Evolutionary conservation across 352 stramenopile species (phyloP), one percentile per base, ranked within the genome.

Genomic region (Globisporangium barbulae): DNA sequence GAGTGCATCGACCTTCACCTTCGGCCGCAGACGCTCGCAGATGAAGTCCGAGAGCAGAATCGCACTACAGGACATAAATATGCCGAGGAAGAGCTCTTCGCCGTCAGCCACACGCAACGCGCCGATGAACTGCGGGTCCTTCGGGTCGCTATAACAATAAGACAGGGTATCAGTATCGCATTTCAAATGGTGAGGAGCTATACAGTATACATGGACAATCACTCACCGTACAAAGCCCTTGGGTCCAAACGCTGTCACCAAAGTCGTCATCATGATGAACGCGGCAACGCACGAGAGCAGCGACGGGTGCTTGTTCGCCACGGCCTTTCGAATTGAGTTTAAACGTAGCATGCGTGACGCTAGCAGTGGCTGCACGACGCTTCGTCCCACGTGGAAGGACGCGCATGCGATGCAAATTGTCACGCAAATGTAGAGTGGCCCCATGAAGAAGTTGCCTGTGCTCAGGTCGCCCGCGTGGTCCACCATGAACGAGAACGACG

Each of bases 401-500:
- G 68, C 44, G 33, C 82, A 95, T 0, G 76, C 83, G 33, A 67
- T 71, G 2, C 79, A 4, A 49, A 91, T 72, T 5, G 85, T 85
- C 6, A 19, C 62, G 35, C 71, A 75, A 8, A 95, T 80, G 68
- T 95, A 95, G 2, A 91, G 37, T 13, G 76, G 75, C 1, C 85
- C 87, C 0, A 67, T 61, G 8, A 76, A 45, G 25, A 81, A 55
- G 47, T 61, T 81, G 6, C 48, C 35, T 1, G 64, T 61, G 53
- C 81, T 90, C 9, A 95, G 74, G 49, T 93, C 87, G 2, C 87
- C 83, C 1, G 87, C 87, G 55, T 95, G 87, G 64, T 95, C 87
- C 5, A 78, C 81, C 87, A 95, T 95, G 73, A 91, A 95, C 59
- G 85, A 87, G 58, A 89, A 95, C n/a, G 85, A 94, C 48, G 87